Conservation (phyloP, 2,329 filamentous ascomycete genomes). For the Myriosclerotinia curreyana region DNA sequence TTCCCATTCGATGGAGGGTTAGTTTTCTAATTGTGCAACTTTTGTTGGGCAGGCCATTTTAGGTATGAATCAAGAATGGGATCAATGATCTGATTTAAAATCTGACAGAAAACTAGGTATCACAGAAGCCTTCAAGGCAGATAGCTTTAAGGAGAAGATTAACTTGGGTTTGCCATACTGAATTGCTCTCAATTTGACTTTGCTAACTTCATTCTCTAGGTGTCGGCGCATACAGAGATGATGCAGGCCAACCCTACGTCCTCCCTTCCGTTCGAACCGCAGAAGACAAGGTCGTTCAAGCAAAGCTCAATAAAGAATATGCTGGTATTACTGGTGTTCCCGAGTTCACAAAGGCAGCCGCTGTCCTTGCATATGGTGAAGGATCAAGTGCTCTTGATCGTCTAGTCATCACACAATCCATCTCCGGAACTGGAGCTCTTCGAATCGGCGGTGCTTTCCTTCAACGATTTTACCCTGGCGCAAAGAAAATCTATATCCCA, state of each 20-base stretch:
- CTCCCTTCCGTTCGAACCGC: conserved; percentile 88
- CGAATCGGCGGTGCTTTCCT: conserved; percentile 94
- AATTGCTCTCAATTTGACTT: conserved; percentile 16
- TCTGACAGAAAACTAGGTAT: conserved; percentile 57
- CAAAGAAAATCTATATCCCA: conserved; percentile 96
- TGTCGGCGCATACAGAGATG: conserved; percentile 97
- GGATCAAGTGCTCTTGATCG: conserved; percentile 74
- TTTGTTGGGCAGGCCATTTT: conserved; percentile 63
- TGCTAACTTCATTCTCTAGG: conserved; percentile 48
- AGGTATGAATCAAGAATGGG: conserved; percentile 50
- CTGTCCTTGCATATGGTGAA: conserved; percentile 83
- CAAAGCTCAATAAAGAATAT: conserved; percentile 91
- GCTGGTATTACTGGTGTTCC: conserved; percentile 95
- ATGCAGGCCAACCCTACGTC: conserved; percentile 96
- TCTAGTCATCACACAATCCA: conserved; percentile 92
- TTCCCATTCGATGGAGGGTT: conserved; percentile 35
- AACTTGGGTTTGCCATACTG: conserved; percentile 71
- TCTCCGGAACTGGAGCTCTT: conserved; percentile 95
- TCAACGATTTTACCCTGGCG: conserved; percentile 81
- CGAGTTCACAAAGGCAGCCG: conserved; percentile 89
- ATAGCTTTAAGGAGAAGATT: conserved; percentile 91
- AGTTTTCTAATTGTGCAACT: conserved; percentile 34
- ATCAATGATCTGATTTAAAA: conserved; percentile 25
- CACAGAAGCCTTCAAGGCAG: conserved; percentile 98
- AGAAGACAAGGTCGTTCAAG: conserved; percentile 78